Evolutionary conservation across 169 alveolate species (phyloP).

Genomic region (Cardiosporidium cionae): DNA sequence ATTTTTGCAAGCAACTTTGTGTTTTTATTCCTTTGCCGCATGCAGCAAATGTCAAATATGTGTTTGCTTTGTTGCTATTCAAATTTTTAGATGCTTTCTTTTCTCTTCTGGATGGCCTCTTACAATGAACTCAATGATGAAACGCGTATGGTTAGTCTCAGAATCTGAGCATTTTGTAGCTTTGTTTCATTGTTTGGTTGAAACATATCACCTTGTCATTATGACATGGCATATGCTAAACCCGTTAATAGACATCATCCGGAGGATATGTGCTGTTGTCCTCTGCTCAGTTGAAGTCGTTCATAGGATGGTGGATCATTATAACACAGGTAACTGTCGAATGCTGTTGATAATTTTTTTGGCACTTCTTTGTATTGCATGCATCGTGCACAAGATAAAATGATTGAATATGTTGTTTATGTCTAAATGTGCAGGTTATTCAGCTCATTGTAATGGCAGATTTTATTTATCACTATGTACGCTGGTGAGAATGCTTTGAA

Average conservation of each 20-base stretch:
- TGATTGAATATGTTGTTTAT: no score
- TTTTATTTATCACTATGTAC: conserved; percentile 68
- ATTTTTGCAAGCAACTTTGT: no score
- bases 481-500: conserved; percentile 45
- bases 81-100: conserved; percentile 71
- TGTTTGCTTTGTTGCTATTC: no score
- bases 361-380: no score
- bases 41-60: no score
- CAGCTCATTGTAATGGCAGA: conserved; percentile 78
- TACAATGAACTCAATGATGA: conserved; percentile 70
- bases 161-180: background rate
- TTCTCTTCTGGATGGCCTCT: conserved; percentile 82
- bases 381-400: no score
- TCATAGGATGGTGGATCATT: conserved; percentile 77
- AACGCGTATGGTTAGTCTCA: background rate
- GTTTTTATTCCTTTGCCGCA: no score
- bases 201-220: background rate
- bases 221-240: no score
- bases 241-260: background rate
- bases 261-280: background rate
- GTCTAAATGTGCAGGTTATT: conserved; percentile 63
- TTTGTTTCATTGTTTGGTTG: background rate
- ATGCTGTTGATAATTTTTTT: no score
- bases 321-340: conserved; percentile 19
- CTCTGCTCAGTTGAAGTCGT: conserved; percentile 54